phyloP scores from a whole-genome alignment of 192 early-diverging fungal species.

The Bifiguratus adelaidae region DNA sequence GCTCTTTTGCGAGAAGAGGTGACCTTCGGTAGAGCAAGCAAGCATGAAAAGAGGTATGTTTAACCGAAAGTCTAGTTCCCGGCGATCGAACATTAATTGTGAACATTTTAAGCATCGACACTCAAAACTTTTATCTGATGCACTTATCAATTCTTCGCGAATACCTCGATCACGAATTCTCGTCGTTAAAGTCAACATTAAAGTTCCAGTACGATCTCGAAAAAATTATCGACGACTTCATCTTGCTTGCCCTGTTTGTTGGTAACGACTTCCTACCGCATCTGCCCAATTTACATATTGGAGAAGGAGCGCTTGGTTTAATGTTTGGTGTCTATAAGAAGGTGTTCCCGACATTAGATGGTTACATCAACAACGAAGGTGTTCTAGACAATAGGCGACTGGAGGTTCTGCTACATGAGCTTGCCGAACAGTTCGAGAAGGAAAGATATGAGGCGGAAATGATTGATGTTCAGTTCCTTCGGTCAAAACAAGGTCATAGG shows the following conservation, averaged over 20 bases:
- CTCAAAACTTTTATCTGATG: slow-evolving; percentile 62
- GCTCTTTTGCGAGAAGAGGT: slow-evolving; percentile 95
- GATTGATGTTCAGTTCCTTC: slow-evolving; percentile 29
- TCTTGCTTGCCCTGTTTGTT: slow-evolving; percentile 87
- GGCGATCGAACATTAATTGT: slow-evolving; percentile 5
- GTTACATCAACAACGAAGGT: slow-evolving; percentile 87
- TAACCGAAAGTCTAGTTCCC: background rate
- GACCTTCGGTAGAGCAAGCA: slow-evolving; percentile 46
- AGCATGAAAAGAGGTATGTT: slow-evolving; percentile 38
- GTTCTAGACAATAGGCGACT: slow-evolving; percentile 43
- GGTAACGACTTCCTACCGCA: slow-evolving; percentile 98
- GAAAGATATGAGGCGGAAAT: slow-evolving; percentile 36
- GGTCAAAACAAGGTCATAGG: slow-evolving; percentile 34
- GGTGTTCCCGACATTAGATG: slow-evolving; percentile 54
- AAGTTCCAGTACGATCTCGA: slow-evolving; percentile 74
- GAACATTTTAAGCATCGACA: slow-evolving; percentile 33
- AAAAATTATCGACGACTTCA: slow-evolving; percentile 93
- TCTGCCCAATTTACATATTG: slow-evolving; percentile 88
- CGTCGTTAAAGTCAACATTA: slow-evolving; percentile 34
- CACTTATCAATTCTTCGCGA: slow-evolving; percentile 84
- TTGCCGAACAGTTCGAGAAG: slow-evolving; percentile 36
- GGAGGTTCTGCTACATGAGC: slow-evolving; percentile 48
- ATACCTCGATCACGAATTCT: slow-evolving; percentile 87
- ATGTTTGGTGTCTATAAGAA: slow-evolving; percentile 58
- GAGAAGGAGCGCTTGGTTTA: slow-evolving; percentile 72